A percentile compares a stretch with the other conserved stretches of the same genome.
These are phyloP conservation scores for Clarireedia paspali DNA, from an alignment of 2,329 filamentous ascomycete species.

Conservation along the genomic window DNA sequence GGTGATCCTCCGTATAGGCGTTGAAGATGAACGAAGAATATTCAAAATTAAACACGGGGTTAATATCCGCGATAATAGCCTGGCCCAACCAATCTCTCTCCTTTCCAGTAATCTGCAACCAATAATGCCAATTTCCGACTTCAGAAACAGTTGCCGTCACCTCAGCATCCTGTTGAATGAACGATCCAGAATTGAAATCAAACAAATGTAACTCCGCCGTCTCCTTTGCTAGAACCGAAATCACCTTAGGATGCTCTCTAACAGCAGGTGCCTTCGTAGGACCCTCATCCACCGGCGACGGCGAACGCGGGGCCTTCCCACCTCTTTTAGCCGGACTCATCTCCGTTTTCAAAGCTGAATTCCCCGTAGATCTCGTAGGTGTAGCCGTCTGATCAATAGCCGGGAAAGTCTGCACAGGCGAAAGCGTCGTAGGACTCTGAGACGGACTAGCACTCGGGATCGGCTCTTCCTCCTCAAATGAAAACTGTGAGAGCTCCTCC, in stretches of 20 bases:
- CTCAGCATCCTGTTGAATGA: conserved; percentile 48
- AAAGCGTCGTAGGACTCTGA: conserved; percentile 44
- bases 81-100: conserved; percentile 83
- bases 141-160: conserved; percentile 78
- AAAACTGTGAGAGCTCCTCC: conserved; percentile 73
- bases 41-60: conserved; percentile 98
- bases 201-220: conserved; percentile 85
- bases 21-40: conserved; percentile 99
- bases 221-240: conserved; percentile 68
- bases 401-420: conserved; percentile 23
- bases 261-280: conserved; percentile 54
- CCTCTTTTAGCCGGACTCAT: conserved; percentile 14
- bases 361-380: conserved; percentile 31
- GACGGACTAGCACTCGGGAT: conserved; percentile 55
- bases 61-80: conserved; percentile 80
- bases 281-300: conserved; percentile 31
- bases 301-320: conserved; percentile 12
- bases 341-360: conserved; percentile 38
- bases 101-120: conserved; percentile 74
- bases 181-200: conserved; percentile 80
- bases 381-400: conserved; percentile 10
- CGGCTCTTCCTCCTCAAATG: conserved; percentile 60
- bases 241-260: conserved; percentile 54
- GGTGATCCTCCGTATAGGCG: conserved; percentile 80
- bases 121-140: conserved; percentile 88